Percentiles rank a stretch among this genome's conserved stretches.
These are phyloP conservation scores for Fusarium scirpi DNA, from an alignment of 2,329 filamentous ascomycete species.

Conservation along the genomic window DNA sequence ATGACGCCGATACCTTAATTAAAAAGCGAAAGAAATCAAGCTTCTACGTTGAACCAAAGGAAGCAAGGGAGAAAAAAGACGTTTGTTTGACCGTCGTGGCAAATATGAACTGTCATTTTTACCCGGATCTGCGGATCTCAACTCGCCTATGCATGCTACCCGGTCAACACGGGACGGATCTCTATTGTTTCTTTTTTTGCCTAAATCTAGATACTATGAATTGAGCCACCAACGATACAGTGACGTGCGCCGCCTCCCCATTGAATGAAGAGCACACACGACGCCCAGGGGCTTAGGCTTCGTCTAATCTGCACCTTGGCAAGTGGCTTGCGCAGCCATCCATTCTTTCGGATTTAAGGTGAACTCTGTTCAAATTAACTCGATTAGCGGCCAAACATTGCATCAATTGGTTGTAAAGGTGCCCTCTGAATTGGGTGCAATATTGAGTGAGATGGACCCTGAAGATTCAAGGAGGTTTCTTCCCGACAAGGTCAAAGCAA, in stretches of 20 bases:
- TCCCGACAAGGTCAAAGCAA: background rate
- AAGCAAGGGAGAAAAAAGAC: background rate
- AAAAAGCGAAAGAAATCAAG: background rate
- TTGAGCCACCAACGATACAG: background rate
- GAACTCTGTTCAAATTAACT: conserved; percentile 19
- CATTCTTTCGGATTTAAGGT: background rate
- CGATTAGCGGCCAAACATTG: background rate
- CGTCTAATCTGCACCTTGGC: background rate
- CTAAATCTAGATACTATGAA: background rate
- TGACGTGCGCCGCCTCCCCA: background rate
- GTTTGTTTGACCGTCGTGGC: background rate
- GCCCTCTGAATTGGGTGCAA: too few relatives aligned
- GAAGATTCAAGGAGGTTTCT: background rate
- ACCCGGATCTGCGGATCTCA: conserved; percentile 3
- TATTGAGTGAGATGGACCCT: background rate
- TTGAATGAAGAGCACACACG: background rate
- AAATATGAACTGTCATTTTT: conserved; percentile 16
- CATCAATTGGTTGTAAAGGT: background rate
- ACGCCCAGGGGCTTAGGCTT: background rate
- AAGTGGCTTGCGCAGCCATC: conserved; percentile 12
- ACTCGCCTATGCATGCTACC: conserved; percentile 3
- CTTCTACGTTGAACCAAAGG: background rate
- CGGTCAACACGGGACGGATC: background rate
- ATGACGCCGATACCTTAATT: conserved; percentile 12
- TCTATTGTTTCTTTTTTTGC: background rate